A percentile compares a stretch with the other conserved stretches of the same genome.
phyloP scores from a whole-genome alignment of 345 rosid genomes.

The Fremontodendron californicum region DNA sequence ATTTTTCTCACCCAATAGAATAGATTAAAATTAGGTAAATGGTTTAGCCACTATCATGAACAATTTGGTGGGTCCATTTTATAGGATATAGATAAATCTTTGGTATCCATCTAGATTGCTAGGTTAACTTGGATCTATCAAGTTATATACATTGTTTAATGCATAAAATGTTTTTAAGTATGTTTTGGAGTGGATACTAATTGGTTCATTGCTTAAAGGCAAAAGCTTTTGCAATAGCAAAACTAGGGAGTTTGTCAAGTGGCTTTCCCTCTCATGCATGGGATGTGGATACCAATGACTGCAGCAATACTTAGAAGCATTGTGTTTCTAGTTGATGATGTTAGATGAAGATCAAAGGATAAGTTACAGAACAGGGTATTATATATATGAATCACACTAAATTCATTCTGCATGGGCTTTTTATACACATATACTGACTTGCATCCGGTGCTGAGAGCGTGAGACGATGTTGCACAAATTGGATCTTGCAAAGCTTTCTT shows the following conservation, averaged over 20 bases:
- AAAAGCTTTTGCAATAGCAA: neutral
- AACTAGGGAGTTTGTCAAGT: neutral
- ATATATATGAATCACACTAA: neutral
- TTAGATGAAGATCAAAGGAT: conserved; percentile 7
- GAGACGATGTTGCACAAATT: neutral
- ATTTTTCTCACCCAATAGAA: neutral
- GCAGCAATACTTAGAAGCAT: neutral
- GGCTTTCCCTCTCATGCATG: neutral
- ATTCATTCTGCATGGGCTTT: neutral
- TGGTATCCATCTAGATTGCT: neutral
- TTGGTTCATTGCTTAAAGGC: neutral
- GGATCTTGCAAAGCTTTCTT: neutral
- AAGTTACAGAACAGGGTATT: neutral
- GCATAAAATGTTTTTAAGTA: neutral
- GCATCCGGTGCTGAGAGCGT: neutral
- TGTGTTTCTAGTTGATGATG: neutral
- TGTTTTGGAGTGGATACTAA: neutral
- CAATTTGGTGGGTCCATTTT: neutral
- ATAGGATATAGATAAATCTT: neutral
- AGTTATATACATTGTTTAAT: neutral
- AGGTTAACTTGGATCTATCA: neutral
- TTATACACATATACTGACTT: neutral
- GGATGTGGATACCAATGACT: neutral
- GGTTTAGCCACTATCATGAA: neutral
- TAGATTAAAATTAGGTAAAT: neutral